A percentile compares a stretch with the other conserved stretches of the same genome.
These are phyloP conservation scores for Colletotrichum orbiculare DNA, from an alignment of 2,329 filamentous ascomycete genomes.

Conservation along the genomic window DNA sequence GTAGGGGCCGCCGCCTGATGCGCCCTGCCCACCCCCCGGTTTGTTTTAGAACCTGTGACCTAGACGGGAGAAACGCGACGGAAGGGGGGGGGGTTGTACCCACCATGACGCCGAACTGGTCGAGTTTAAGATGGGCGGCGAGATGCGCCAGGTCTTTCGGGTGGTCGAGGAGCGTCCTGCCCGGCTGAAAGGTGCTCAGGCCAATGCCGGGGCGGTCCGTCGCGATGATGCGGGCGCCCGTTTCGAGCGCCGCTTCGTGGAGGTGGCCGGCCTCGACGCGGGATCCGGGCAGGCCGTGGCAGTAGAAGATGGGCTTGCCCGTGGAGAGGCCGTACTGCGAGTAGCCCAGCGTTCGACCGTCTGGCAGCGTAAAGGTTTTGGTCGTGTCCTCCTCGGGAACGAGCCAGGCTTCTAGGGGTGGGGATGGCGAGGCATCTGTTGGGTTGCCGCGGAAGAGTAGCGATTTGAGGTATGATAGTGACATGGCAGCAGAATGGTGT, in stretches of 20 bases:
- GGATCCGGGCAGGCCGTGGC: slow-evolving; percentile 56
- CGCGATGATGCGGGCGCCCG: slow-evolving; percentile 48
- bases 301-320: slow-evolving; percentile 50
- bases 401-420: slow-evolving; percentile 9
- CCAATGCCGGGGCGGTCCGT: slow-evolving; percentile 57
- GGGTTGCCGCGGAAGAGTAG: slow-evolving; percentile 11
- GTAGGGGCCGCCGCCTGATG: slow-evolving; percentile 40
- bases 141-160: slow-evolving; percentile 31
- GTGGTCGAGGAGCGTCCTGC: slow-evolving; percentile 44
- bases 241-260: slow-evolving; percentile 41
- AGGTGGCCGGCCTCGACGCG: slow-evolving; percentile 49
- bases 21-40: slow-evolving; percentile 8
- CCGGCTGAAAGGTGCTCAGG: slow-evolving; percentile 49
- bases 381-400: slow-evolving; percentile 30
- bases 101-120: slow-evolving; percentile 31
- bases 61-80: not conserved
- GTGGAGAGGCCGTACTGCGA: slow-evolving; percentile 49
- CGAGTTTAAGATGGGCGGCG: slow-evolving; percentile 24
- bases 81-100: not conserved
- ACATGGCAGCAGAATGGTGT: not conserved
- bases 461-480: slow-evolving; percentile 16
- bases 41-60: not conserved
- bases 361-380: slow-evolving; percentile 48
- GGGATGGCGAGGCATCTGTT: not conserved
- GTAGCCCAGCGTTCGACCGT: slow-evolving; percentile 54